A percentile compares a stretch with the other conserved stretches of the same genome.
Evolutionary conservation across 164 flowering plant species (phyloP).

Genomic region (Tetracentron sinense): DNA sequence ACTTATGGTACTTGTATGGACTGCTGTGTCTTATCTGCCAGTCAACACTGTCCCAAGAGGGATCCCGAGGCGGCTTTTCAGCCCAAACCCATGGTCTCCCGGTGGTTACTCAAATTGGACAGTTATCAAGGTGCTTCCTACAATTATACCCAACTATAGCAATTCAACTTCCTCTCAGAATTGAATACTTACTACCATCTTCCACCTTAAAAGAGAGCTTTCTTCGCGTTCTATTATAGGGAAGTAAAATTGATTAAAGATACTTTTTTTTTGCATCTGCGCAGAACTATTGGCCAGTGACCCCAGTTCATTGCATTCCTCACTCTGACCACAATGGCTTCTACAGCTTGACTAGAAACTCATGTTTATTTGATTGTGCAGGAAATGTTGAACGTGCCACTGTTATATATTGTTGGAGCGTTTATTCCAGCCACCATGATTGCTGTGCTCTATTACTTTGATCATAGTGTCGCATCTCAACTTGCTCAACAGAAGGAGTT

Average conservation of each 20-base stretch:
- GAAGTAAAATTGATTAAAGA: neutral
- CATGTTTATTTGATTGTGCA: conserved; percentile 26
- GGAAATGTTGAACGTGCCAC: conserved; percentile 93
- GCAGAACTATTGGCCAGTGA: neutral
- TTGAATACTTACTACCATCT: neutral
- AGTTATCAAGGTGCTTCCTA: conserved; percentile 63
- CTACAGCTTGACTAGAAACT: neutral
- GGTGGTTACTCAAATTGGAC: conserved; percentile 97
- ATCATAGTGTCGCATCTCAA: conserved; percentile 98
- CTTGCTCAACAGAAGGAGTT: conserved; percentile 94
- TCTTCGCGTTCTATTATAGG: too few relatives aligned
- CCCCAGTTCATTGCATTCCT: neutral
- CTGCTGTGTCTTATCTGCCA: conserved; percentile 78
- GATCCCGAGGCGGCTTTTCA: conserved; percentile 85
- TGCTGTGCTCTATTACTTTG: conserved; percentile 97
- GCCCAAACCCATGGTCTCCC: conserved; percentile 97
- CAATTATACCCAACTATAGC: neutral
- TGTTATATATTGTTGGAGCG: conserved; percentile 78
- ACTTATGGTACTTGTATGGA: conserved; percentile 92
- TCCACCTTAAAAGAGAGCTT: neutral
- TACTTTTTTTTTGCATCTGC: neutral
- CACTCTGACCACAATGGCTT: neutral
- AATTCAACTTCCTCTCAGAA: neutral
- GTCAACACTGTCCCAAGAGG: conserved; percentile 74
- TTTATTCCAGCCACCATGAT: conserved; percentile 99